Percentiles rank a stretch among this genome's conserved stretches.
Evolutionary conservation across 2,329 filamentous ascomycete species (phyloP).

Genomic region (Xylaria sp.): DNA sequence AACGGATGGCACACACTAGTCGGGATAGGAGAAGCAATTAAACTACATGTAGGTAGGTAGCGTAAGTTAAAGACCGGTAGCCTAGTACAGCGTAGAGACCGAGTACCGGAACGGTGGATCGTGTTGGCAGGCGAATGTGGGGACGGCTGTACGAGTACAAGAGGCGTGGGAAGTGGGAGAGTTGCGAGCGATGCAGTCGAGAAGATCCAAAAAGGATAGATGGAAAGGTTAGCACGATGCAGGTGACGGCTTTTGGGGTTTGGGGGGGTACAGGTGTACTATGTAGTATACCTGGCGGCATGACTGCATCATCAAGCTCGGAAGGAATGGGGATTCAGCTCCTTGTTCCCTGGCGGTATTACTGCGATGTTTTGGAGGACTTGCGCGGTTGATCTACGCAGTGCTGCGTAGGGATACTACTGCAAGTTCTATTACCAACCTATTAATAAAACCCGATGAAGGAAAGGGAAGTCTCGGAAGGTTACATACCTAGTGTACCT

Average conservation of each 20-base stretch:
- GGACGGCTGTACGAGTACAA: neutral
- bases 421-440: neutral
- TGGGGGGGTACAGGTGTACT: neutral
- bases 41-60: constrained; percentile 12
- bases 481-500: neutral
- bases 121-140: constrained; percentile 11
- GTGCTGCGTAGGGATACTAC: too few species aligned
- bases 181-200: neutral
- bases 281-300: neutral
- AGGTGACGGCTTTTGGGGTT: neutral
- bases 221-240: neutral
- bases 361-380: neutral
- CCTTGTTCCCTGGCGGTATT: neutral
- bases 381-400: neutral
- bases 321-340: constrained; percentile 8
- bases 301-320: neutral
- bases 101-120: constrained; percentile 19
- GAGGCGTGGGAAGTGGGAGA: neutral
- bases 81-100: too few species aligned
- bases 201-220: neutral
- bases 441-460: neutral
- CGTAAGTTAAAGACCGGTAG: neutral
- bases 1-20: constrained; percentile 10
- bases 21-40: neutral
- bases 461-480: neutral